Evolutionary conservation across 768 basidiomycete genomes (phyloP).

Genomic region (Podaxis sp.): DNA sequence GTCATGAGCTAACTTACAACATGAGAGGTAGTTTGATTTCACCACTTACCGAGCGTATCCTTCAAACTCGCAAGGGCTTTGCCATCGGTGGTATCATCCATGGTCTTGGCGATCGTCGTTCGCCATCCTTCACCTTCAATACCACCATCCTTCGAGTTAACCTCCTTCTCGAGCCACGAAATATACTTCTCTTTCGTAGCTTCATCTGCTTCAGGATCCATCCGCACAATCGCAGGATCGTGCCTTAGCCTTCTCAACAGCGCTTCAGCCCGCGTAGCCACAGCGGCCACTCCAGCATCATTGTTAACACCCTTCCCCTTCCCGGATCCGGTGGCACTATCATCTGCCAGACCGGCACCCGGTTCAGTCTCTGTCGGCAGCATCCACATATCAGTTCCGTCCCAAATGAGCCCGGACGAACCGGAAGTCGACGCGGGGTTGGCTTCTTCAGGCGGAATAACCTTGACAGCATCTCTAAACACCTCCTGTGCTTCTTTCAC

Average conservation of each 20-base stretch:
- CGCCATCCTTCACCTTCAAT: slow-evolving; percentile 59
- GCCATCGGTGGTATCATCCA: slow-evolving; percentile 53
- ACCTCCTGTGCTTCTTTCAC: slow-evolving; percentile 81
- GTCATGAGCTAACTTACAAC: neutral
- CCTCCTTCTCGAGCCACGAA: slow-evolving; percentile 54
- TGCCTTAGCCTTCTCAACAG: slow-evolving; percentile 70
- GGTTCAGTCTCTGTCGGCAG: slow-evolving; percentile 44
- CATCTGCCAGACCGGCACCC: slow-evolving; percentile 14
- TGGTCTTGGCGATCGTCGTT: slow-evolving; percentile 41
- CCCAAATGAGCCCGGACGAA: slow-evolving; percentile 60
- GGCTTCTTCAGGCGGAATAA: slow-evolving; percentile 76
- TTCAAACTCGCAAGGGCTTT: slow-evolving; percentile 48
- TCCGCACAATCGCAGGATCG: slow-evolving; percentile 71
- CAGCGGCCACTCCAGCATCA: slow-evolving; percentile 44
- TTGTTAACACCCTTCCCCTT: slow-evolving; percentile 26
- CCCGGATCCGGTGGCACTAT: slow-evolving; percentile 7
- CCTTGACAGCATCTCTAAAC: slow-evolving; percentile 86
- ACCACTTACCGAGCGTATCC: slow-evolving; percentile 54
- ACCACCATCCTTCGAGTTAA: slow-evolving; percentile 54
- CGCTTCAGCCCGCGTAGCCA: slow-evolving; percentile 74
- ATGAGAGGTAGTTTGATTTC: neutral
- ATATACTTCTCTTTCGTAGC: slow-evolving; percentile 51
- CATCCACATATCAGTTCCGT: slow-evolving; percentile 87
- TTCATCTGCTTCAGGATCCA: slow-evolving; percentile 70
- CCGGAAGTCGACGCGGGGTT: slow-evolving; percentile 17